A percentile compares a stretch with the other conserved stretches of the same genome.
Evolutionary conservation across 2,329 filamentous ascomycete species (phyloP).

Genomic region (Dactylonectria estremocensis): DNA sequence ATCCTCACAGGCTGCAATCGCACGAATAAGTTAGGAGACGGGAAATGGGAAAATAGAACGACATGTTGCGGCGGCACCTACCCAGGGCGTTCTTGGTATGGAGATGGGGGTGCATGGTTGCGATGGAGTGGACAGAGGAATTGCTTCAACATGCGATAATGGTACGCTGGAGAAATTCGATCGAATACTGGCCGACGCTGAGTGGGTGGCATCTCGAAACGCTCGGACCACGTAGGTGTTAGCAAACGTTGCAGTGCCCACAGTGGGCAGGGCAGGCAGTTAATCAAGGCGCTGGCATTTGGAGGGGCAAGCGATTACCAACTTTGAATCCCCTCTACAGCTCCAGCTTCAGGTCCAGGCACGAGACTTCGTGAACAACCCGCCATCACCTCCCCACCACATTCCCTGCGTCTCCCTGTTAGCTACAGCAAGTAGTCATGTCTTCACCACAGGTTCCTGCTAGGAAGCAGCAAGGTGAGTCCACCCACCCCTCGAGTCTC

Average conservation of each 20-base stretch:
- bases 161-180: slow-evolving; percentile 39
- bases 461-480: slow-evolving; percentile 82
- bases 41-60: not conserved
- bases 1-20: slow-evolving; percentile 85
- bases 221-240: slow-evolving; percentile 51
- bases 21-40: slow-evolving; percentile 37
- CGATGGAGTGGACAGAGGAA: slow-evolving; percentile 12
- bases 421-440: slow-evolving; percentile 54
- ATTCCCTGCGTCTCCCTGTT: not conserved
- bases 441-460: slow-evolving; percentile 66
- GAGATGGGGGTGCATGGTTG: slow-evolving; percentile 94
- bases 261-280: slow-evolving; percentile 19
- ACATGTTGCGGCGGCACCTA: slow-evolving; percentile 57
- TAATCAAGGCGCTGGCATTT: slow-evolving; percentile 22
- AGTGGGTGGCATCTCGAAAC: slow-evolving; percentile 38
- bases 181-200: slow-evolving; percentile 15
- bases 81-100: slow-evolving; percentile 93
- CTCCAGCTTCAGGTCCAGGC: not conserved
- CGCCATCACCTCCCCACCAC: slow-evolving; percentile 8
- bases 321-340: slow-evolving; percentile 34
- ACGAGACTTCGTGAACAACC: slow-evolving; percentile 21
- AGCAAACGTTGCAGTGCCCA: slow-evolving; percentile 26
- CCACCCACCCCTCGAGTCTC: slow-evolving; percentile 14
- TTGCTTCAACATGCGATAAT: slow-evolving; percentile 30
- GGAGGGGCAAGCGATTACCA: slow-evolving; percentile 45